Conservation (phyloP, 2,329 filamentous ascomycete genomes). For the Pseudopyricularia cyperi region DNA sequence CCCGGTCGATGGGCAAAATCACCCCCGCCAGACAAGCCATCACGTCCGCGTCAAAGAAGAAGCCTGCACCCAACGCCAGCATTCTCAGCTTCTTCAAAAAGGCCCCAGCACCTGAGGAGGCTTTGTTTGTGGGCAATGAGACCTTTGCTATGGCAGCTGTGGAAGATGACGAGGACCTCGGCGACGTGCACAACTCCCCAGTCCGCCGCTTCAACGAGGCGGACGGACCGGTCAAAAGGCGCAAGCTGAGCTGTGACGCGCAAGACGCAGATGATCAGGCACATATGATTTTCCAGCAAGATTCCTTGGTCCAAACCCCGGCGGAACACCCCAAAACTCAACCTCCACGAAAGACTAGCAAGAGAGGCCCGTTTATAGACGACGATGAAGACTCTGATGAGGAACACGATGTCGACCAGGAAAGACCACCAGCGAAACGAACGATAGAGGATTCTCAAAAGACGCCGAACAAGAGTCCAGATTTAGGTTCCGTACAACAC, state of each 20-base stretch:
- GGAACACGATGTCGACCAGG: constrained; percentile 24
- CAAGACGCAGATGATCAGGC: constrained; percentile 4
- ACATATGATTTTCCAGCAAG: not conserved
- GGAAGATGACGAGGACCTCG: not conserved
- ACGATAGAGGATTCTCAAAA: not conserved
- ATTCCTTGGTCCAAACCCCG: not conserved
- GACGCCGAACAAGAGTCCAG: not conserved
- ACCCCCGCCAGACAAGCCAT: not conserved
- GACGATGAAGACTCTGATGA: constrained; percentile 46
- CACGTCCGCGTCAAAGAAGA: constrained; percentile 6
- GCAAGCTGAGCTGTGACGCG: constrained; percentile 22
- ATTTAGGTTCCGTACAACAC: not conserved
- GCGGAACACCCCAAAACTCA: not conserved
- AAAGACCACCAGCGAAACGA: not conserved
- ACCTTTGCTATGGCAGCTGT: constrained; percentile 6
- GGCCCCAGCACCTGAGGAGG: constrained; percentile 42
- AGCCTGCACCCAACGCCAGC: constrained; percentile 40
- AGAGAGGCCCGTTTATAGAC: constrained; percentile 49
- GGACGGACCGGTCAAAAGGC: constrained; percentile 23
- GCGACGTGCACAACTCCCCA: not conserved
- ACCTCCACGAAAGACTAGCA: constrained; percentile 8
- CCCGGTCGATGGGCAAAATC: not conserved
- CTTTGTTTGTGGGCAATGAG: constrained; percentile 35
- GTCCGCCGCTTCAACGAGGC: constrained; percentile 24
- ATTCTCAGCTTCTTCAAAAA: constrained; percentile 69